Evolutionary conservation across 371 early-diverging fungal genomes (phyloP).

Genomic region (Mortierella sp.): DNA sequence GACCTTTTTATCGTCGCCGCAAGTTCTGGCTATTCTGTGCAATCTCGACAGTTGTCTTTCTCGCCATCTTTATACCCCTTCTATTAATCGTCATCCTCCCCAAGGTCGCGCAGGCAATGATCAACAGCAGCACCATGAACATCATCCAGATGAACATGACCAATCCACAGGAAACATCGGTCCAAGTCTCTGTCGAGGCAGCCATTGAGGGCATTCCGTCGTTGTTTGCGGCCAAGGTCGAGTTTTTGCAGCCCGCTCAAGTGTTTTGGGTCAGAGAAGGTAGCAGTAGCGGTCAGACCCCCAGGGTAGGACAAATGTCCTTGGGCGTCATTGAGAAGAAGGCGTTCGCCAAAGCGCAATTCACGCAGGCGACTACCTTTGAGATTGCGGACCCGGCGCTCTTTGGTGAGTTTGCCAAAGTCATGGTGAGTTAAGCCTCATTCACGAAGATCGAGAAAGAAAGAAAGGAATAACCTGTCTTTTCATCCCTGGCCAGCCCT

Average conservation of each 20-base stretch:
- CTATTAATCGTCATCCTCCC: slow-evolving; percentile 43
- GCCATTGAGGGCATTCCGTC: slow-evolving; percentile 44
- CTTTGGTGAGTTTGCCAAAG: slow-evolving; percentile 53
- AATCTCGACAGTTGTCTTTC: slow-evolving; percentile 18
- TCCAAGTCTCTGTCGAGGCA: slow-evolving; percentile 40
- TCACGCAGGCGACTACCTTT: slow-evolving; percentile 35
- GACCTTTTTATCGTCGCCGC: slow-evolving; percentile 36
- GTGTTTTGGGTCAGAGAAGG: slow-evolving; percentile 29
- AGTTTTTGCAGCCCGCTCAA: slow-evolving; percentile 33
- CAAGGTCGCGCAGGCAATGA: slow-evolving; percentile 37
- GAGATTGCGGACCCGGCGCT: slow-evolving; percentile 41
- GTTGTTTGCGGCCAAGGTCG: slow-evolving; percentile 40
- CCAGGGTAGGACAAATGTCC: slow-evolving; percentile 35
- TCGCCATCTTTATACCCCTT: slow-evolving; percentile 37
- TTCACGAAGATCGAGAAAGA: not conserved
- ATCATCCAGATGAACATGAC: slow-evolving; percentile 40
- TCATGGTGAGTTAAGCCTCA: slow-evolving; percentile 25
- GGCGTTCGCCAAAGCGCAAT: slow-evolving; percentile 32
- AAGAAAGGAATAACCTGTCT: not conserved
- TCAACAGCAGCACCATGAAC: slow-evolving; percentile 38
- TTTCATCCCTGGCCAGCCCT: not conserved
- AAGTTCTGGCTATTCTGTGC: slow-evolving; percentile 36
- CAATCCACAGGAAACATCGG: slow-evolving; percentile 28
- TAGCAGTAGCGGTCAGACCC: not conserved
- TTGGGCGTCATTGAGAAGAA: slow-evolving; percentile 34